Conservation (phyloP, 2,329 filamentous ascomycete species). For the Ophiostoma sp. region DNA sequence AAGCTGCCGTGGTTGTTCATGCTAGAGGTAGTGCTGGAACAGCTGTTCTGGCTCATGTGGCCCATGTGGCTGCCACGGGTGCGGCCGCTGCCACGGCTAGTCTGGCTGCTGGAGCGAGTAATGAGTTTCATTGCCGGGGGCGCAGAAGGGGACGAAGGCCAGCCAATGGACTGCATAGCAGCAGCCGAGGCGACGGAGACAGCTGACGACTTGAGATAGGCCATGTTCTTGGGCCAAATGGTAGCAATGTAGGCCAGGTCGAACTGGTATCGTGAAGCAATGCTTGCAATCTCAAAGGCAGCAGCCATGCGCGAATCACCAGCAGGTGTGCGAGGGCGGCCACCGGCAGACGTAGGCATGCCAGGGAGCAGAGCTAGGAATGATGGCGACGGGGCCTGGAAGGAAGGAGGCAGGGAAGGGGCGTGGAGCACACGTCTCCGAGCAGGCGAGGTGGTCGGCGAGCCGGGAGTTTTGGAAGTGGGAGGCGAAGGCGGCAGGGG, state of each 20-base stretch:
- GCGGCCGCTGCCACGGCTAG: conserved; percentile 5
- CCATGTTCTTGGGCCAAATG: conserved; percentile 45
- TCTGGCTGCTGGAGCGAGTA: conserved; percentile 19
- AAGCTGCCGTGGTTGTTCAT: not conserved
- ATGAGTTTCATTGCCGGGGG: not conserved
- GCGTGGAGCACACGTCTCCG: conserved; percentile 17
- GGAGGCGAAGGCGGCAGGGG: conserved; percentile 17
- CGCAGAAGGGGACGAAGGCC: conserved; percentile 18
- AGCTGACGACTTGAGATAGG: conserved; percentile 12
- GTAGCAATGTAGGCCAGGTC: conserved; percentile 56
- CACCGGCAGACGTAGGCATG: conserved; percentile 11
- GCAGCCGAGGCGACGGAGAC: not conserved
- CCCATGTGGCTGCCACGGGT: not conserved
- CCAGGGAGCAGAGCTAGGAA: conserved; percentile 26
- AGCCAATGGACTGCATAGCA: conserved; percentile 14
- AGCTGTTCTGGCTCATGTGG: conserved; percentile 12
- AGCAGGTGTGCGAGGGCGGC: conserved; percentile 31
- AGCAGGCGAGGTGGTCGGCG: not conserved
- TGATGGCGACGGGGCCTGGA: conserved; percentile 26
- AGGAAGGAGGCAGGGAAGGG: conserved; percentile 31
- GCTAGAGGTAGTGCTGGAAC: not conserved
- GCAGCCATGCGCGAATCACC: conserved; percentile 46
- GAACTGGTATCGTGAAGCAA: conserved; percentile 52
- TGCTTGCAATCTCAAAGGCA: conserved; percentile 50
- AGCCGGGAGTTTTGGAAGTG: not conserved